Evolutionary conservation across 2,329 filamentous ascomycete species (phyloP), one percentile per base, ranked within the genome.

Genomic region (Leptographium galeiforme): DNA sequence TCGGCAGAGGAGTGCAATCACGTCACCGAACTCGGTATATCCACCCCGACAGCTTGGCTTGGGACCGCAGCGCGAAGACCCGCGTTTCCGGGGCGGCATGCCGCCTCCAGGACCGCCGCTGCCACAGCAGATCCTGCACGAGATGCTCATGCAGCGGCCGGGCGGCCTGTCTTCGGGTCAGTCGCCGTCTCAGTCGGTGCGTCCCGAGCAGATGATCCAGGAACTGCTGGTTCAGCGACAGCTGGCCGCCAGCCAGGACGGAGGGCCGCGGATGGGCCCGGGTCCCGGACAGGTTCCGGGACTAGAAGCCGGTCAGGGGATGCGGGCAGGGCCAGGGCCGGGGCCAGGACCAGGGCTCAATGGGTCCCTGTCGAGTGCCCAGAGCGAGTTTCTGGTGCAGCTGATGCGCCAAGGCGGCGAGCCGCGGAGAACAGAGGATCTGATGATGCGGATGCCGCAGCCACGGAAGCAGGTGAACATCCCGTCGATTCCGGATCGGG

Each of bases 351-450:
- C 49, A 0, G 39, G 32, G 11, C 25, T 44, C 1, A 49, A 40
- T 30, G 45, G 50, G 19, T 39, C 48, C 4, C 12, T 43, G 48
- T 75, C 71, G 63, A 82, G 77, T 64, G 79, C 75, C 60, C 87
- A 91, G 61, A 80, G 85, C n/a, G 86, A 94, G 58, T 90, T 93
- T 64, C 71, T 95, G 49, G 87, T 95, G 68, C 86, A 83, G 57
- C 75, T 95, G 34, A 93, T 95, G 87, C 80, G 76, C 55, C 69
- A 69, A 40, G 70, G 67, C 4, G 70, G 75, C 0, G 76, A 81
- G 33, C 65, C 69, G 14, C 74, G 74, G 41, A 68, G 73, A 56
- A 70, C 71, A 38, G 79, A 81, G 51, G 77, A 78, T 53, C 63
- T 73, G 48, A 63, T 78, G 51, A 71, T 79, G 65, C 71, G 76